These are phyloP conservation scores for Citropsis articulata DNA, from an alignment of 345 rosid species.

Conservation along the genomic window DNA sequence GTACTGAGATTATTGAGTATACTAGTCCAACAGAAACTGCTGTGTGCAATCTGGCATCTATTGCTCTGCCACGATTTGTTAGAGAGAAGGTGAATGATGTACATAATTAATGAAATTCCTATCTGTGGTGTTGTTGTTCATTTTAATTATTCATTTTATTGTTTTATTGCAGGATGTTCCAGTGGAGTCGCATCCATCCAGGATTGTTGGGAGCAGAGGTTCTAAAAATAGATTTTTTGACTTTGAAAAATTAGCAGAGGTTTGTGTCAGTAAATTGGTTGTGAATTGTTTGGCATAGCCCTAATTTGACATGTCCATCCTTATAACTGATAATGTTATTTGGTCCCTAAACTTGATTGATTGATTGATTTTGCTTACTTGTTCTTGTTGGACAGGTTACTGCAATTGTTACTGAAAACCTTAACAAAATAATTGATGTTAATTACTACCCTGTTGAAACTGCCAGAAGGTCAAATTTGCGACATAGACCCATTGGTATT, in stretches of 20 bases:
- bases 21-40: slow-evolving; percentile 94
- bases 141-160: background rate
- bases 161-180: slow-evolving; percentile 47
- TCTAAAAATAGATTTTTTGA: slow-evolving; percentile 77
- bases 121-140: slow-evolving; percentile 4
- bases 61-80: slow-evolving; percentile 81
- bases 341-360: background rate
- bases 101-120: background rate
- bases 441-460: slow-evolving; percentile 89
- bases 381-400: slow-evolving; percentile 46
- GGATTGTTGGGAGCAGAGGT: slow-evolving; percentile 79
- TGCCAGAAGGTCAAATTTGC: slow-evolving; percentile 70
- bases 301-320: background rate
- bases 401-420: slow-evolving; percentile 57
- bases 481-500: slow-evolving; percentile 91
- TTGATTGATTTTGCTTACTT: background rate
- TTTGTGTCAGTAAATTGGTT: slow-evolving; percentile 24
- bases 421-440: slow-evolving; percentile 85
- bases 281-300: background rate
- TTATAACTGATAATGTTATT: background rate
- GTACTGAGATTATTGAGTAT: slow-evolving; percentile 86
- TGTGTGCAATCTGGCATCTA: slow-evolving; percentile 93
- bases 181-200: slow-evolving; percentile 66
- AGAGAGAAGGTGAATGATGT: slow-evolving; percentile 63
- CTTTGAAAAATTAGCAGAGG: slow-evolving; percentile 90